phyloP scores from a whole-genome alignment of 257 asterid species.

The Przewalskia tangutica region DNA sequence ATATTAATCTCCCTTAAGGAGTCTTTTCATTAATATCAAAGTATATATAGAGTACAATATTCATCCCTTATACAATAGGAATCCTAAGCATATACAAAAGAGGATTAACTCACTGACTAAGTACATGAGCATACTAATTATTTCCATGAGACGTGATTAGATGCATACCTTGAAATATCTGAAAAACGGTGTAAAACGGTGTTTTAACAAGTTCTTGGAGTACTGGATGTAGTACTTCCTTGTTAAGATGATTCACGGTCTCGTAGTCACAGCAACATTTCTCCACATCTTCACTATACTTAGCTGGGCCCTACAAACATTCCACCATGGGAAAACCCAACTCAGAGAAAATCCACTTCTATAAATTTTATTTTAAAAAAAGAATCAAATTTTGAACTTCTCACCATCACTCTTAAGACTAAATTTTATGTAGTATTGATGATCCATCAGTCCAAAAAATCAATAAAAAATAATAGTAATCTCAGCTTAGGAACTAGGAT shows the following conservation, averaged over 20 bases:
- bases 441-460: background rate
- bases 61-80: no score
- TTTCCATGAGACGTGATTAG: background rate
- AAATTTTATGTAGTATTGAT: background rate
- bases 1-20: no score
- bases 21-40: no score
- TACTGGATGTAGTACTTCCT: slow-evolving; percentile 35
- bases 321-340: background rate
- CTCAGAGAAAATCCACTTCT: background rate
- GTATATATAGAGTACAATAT: no score
- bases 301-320: slow-evolving; percentile 22
- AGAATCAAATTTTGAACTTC: no score
- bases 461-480: background rate
- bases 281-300: slow-evolving; percentile 41
- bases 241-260: slow-evolving; percentile 41
- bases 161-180: slow-evolving; percentile 53
- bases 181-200: slow-evolving; percentile 55
- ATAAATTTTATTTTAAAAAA: background rate
- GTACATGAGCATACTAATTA: background rate
- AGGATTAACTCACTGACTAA: background rate
- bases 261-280: slow-evolving; percentile 51
- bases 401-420: background rate
- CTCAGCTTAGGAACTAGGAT: background rate
- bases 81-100: no score
- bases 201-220: slow-evolving; percentile 42